These are phyloP conservation scores for Geosmithia morbida DNA, from an alignment of 2,329 filamentous ascomycete species.

Conservation along the genomic window DNA sequence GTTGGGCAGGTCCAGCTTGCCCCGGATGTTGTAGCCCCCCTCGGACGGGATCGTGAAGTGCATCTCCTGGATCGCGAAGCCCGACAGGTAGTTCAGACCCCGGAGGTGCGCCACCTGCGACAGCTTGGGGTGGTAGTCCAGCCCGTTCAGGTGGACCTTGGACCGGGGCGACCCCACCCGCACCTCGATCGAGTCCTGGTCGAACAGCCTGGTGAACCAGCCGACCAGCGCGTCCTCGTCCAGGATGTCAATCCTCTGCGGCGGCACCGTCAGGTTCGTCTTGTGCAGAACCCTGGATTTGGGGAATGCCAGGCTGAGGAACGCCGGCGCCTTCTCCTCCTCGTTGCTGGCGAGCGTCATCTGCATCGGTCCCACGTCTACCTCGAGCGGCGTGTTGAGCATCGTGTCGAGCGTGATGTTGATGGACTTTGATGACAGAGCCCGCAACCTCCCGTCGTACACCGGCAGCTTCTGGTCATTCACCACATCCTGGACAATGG, in stretches of 20 bases:
- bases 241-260: conserved; percentile 18
- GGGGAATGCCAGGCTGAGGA: conserved; percentile 13
- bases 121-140: conserved; percentile 20
- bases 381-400: conserved; percentile 20
- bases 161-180: conserved; percentile 18
- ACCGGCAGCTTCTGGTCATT: conserved; percentile 24
- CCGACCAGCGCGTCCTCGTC: conserved; percentile 22
- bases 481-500: conserved; percentile 28
- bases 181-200: conserved; percentile 17
- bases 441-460: conserved; percentile 16
- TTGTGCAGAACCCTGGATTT: conserved; percentile 17
- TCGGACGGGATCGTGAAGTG: conserved; percentile 21
- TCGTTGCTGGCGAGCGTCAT: conserved; percentile 26
- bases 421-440: conserved; percentile 15
- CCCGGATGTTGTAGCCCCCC: conserved; percentile 25
- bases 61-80: conserved; percentile 22
- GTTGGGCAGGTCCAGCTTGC: conserved; percentile 28
- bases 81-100: conserved; percentile 22
- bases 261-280: conserved; percentile 17
- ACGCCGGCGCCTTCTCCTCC: conserved; percentile 4
- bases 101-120: conserved; percentile 25
- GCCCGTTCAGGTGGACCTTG: conserved; percentile 20
- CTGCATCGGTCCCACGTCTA: conserved; percentile 19
- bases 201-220: conserved; percentile 25
- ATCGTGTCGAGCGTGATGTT: conserved; percentile 20